Evolutionary conservation across 768 basidiomycete species (phyloP), one percentile per base, ranked within the genome.

Genomic region (Agaricus sinodeliciosus): DNA sequence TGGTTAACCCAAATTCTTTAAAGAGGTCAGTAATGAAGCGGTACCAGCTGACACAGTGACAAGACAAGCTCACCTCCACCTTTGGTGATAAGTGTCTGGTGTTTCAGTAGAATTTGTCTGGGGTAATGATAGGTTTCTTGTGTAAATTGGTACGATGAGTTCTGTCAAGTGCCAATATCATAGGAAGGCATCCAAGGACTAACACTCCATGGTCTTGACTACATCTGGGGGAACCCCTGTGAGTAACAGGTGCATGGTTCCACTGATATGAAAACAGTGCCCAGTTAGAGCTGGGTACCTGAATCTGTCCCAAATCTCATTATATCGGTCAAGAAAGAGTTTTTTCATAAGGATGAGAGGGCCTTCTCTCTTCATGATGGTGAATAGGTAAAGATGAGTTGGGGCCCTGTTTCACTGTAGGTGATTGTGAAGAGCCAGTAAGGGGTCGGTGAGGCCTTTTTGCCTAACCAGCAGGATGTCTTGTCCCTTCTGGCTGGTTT

Each of bases 151-250:
- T 2, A 64, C 31, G 25, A 68, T 60, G 1, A 44, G 49, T 19
- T 65, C 60, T 11, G 65, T 60, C 0, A 45, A 40, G 2, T 60
- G 15, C 68, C 67, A 69, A 39, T 67, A 69, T 0, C 54, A 18
- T 0, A 70, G 48, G 27, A 72, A 70, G 7, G 67, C 59, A 5
- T 57, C 43, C 0, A 67, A 69, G 0, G 57, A 62, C 72, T 72
- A 75, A 0, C 65, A 53, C 0, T 71, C 71, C 42, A 63, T 65
- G 0, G 61, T 57, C 2, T 67, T 66, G 0, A 73, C 66, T 0
- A 71, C 49, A 3, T 72, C 63, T 1, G 72, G 69, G 0, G 63
- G 59, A 1, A 63, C 55, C 0, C 67, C 65, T 0, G 22, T 26
- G 0, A 69, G 56, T 0, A 72, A 57, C 4, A 71, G 58, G 31